Evolutionary conservation across 1,139 yeast genomes (phyloP), one percentile per base, ranked within the genome.

Genomic region (Torulaspora pretoriensis): DNA sequence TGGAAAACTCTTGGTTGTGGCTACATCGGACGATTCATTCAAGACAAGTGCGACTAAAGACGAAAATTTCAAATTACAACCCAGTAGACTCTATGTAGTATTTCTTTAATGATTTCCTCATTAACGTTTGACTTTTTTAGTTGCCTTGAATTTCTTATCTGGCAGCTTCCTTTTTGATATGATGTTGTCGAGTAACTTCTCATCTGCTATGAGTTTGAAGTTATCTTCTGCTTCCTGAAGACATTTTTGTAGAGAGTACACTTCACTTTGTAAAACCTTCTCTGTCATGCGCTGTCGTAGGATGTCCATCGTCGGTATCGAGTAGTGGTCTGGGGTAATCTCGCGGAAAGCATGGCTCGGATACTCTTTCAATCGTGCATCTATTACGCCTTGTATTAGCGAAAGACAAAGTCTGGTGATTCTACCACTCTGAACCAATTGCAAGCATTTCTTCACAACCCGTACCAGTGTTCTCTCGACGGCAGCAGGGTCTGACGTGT

Each of bases 11-110:
- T 60, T 86, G 36, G 85, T 80, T 0, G 73, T 83, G 9, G 92
- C 78, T 2, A 73, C 81, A 3, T 76, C 84, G 47, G 87, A 81
- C 56, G 88, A 81, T 55, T 68, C 75, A 5, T 80, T 68, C 53
- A 69, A 69, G 48, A 69, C 70, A 0, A 48, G 54, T 35, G 60
- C 69, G 0, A 46, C 55, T 1, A 40, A 54, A 1, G 51, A 57
- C 13, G 52, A 51, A 23, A 49, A 43, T n/a, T 31, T 27, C n/a
- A 44, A 53, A 27, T 42, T 56, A 31, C 57, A 56, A 35, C 51
- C 58, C 9, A 60, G 65, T 35, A 46, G 46, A 26, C 43, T 59
- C 17, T 61, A 60, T 46, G 32, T 55, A 29, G 47, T 47, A 10
- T 47, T 42, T 26, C 42, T 47, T 16, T 40, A 26, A 36, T 9